Evolutionary conservation across 306 rosid species (phyloP).

Genomic region (Erythrophleum fordii): DNA sequence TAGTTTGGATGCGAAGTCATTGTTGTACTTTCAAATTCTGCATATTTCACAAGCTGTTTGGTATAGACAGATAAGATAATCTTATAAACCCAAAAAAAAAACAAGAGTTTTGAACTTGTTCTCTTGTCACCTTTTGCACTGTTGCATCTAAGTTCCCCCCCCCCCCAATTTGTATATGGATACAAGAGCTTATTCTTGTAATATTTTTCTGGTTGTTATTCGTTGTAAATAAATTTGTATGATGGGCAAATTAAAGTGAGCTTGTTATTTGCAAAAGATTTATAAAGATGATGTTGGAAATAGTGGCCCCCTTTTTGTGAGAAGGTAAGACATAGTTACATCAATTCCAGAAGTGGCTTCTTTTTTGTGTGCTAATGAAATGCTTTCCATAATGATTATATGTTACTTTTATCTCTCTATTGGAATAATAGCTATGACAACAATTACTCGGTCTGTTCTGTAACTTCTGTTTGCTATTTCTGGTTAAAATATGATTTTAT

Average conservation of each 20-base stretch:
- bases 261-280: neutral
- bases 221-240: neutral
- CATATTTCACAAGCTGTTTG: no score
- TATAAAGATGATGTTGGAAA: slow-evolving; percentile 2
- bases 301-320: neutral
- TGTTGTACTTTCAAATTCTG: no score
- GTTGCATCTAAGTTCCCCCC: no score
- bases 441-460: neutral
- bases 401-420: neutral
- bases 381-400: neutral
- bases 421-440: slow-evolving; percentile 11
- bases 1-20: no score
- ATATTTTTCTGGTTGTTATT: neutral
- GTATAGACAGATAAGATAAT: no score
- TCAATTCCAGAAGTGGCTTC: neutral
- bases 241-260: neutral
- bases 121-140: no score
- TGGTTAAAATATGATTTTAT: slow-evolving; percentile 24
- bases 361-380: neutral
- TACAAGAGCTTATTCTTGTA: no score
- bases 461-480: slow-evolving; percentile 18
- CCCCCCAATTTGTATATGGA: no score
- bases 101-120: no score
- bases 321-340: neutral
- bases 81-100: no score